Evolutionary conservation across 768 basidiomycete genomes (phyloP), one percentile per base, ranked within the genome.

Genomic region (Leccinum subtestaceum): DNA sequence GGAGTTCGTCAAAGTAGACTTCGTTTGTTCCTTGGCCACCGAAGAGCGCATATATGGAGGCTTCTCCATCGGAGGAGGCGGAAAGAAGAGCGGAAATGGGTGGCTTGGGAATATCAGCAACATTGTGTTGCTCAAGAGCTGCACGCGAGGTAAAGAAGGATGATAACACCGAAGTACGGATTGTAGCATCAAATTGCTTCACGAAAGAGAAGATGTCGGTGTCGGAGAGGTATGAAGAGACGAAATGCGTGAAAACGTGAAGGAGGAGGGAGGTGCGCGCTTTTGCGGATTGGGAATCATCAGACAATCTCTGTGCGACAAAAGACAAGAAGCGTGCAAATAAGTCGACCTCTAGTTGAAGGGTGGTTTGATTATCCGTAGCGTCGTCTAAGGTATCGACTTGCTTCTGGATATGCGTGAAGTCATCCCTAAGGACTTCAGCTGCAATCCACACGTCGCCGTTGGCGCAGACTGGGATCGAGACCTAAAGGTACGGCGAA

Each of bases 21-120:
- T 98, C 97, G 75, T 98, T 98, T 59, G 90, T 93, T 58, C 97
- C 97, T 75, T 99, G 97, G 13, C 97, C 97, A 53, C 96, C 96
- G 70, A 99, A 99, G 43, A 99, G 79, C 53, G 93, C 96, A 75
- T 90, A 98, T 66, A 98, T 77, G 50, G 82, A 89, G 55, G 84
- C 88, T 47, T 87, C 81, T 49, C 84, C 82, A n/a, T 79, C 71
- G 49, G 75, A 67, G 34, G 84, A 84, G 40, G 88, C 86, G 11
- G 78, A 73, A 58, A 95, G 75, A 23, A 95, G 84, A 11, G 90
- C 87, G 27, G 91, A 87, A 50, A 82, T 60, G 11, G 87, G 82
- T 32, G 82, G 76, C 31, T 76, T 74, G 36, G 90, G 88, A 57
- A 91, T 81, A 61, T 76, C 78, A 27, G 77, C 67, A 53, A 82